phyloP scores from a whole-genome alignment of 2,329 filamentous ascomycete species.

The Pseudogymnoascus sp. region DNA sequence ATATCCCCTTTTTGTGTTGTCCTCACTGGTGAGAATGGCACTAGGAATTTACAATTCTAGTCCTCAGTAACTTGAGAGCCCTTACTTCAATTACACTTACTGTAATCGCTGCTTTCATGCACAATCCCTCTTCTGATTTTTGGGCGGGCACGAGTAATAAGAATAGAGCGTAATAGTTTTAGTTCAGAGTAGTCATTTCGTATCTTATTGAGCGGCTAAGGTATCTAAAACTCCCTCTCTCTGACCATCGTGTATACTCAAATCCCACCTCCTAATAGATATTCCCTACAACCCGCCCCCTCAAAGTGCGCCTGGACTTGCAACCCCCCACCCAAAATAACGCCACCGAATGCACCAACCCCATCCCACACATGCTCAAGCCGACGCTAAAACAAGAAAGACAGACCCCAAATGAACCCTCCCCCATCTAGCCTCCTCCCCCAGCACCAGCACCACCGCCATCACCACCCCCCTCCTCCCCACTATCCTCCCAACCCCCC shows the following conservation, averaged over 20 bases:
- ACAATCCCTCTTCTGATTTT: neutral
- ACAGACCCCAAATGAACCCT: neutral
- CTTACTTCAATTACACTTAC: neutral
- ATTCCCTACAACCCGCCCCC: neutral
- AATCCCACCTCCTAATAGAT: neutral
- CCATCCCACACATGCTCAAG: neutral
- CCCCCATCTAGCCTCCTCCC: neutral
- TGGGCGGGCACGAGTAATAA: neutral
- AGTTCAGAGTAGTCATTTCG: neutral
- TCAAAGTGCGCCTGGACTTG: neutral
- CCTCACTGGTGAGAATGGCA: neutral
- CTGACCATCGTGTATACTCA: neutral
- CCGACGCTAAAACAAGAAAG: neutral
- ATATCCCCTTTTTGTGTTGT: conserved; percentile 13
- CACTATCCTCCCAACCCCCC: conserved; percentile 26
- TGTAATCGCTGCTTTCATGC: neutral
- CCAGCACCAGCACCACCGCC: neutral
- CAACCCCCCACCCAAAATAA: neutral
- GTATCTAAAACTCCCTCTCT: neutral
- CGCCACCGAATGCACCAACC: neutral
- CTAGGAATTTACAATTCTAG: neutral
- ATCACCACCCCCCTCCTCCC: neutral
- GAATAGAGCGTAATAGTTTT: neutral
- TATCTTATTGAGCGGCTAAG: neutral
- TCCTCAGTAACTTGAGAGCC: neutral